Evolutionary conservation across 2,329 filamentous ascomycete species (phyloP), one percentile per base, ranked within the genome.

Genomic region (Aphanocladium album): DNA sequence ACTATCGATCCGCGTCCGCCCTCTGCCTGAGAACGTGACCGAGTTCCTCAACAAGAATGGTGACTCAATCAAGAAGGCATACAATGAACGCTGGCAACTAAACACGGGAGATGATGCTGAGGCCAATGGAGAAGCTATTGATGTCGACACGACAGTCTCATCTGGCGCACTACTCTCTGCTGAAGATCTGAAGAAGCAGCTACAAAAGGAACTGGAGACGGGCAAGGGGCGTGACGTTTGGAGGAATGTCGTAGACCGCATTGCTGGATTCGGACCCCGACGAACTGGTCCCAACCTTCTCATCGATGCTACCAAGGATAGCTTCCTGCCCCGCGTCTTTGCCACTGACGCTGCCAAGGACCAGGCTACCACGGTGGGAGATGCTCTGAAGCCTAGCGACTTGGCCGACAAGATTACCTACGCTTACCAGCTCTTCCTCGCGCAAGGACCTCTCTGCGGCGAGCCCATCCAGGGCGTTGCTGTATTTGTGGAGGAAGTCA

Each of bases 401-500:
- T 87, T 98, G 65, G 86, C 88, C 61, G 93, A 98, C 77, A 98
- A 96, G 72, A 90, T 98, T 64, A 81, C 86, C 9, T 93, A 99
- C 72, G 93, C 91, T 52, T 99, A 99, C 81, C 95, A 99, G 73
- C 87, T 98, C 17, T 89, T 91, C 43, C 96, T 89, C 1, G 84
- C 87, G 23, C 91, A 96, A 74, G 95, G 95, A 0, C 93, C 95
- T 0, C 83, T 98, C 55, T 98, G 95, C 74, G 84, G 91, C 68
- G 95, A 99, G 72, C 93, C 95, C 0, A 87, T 97, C 52, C 93
- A 97, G 76, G 95, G 95, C 54, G 83, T 97, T 25, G 95, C 93
- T 45, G 90, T 98, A 52, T 89, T 96, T 72, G 80, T 99, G 53
- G 93, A 99, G 73, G 87, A 91, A 51, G 79, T 97, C 33, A 77